phyloP scores from a whole-genome alignment of 768 basidiomycete species.

The Serendipita sp. region DNA sequence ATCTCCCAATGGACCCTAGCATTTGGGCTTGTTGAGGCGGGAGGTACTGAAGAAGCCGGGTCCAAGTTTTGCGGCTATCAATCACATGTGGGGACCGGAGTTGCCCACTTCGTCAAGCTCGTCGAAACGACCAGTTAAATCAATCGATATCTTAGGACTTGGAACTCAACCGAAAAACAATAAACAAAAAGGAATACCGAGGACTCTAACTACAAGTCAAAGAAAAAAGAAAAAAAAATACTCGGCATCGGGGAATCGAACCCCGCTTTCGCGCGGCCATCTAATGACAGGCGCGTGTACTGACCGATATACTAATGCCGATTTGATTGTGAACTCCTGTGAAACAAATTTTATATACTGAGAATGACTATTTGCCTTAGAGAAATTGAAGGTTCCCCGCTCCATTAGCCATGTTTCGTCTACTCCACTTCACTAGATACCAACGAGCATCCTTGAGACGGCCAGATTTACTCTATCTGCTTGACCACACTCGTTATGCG shows the following conservation, averaged over 20 bases:
- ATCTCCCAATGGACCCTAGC: slow-evolving; percentile 23
- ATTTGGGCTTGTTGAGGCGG: background rate
- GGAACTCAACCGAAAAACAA: background rate
- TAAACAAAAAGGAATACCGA: background rate
- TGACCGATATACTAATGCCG: slow-evolving; percentile 5
- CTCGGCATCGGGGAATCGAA: slow-evolving; percentile 4
- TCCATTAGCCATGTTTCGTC: too few species aligned
- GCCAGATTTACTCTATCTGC: too few species aligned
- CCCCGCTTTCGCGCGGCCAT: slow-evolving; percentile 4
- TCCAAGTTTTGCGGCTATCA: background rate
- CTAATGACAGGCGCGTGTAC: slow-evolving; percentile 3
- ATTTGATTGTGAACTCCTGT: background rate
- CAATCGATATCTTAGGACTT: background rate
- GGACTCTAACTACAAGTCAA: background rate
- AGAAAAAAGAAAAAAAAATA: background rate
- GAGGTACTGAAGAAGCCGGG: background rate
- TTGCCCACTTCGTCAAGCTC: background rate
- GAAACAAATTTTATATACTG: background rate
- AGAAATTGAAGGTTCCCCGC: too few species aligned
- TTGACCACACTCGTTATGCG: background rate
- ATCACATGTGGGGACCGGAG: background rate
- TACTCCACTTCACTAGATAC: too few species aligned
- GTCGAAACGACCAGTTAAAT: background rate
- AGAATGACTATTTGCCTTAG: too few species aligned
- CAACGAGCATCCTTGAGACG: too few species aligned